Conservation (phyloP, 2,329 filamentous ascomycete species). For the Fusarium sp. region DNA sequence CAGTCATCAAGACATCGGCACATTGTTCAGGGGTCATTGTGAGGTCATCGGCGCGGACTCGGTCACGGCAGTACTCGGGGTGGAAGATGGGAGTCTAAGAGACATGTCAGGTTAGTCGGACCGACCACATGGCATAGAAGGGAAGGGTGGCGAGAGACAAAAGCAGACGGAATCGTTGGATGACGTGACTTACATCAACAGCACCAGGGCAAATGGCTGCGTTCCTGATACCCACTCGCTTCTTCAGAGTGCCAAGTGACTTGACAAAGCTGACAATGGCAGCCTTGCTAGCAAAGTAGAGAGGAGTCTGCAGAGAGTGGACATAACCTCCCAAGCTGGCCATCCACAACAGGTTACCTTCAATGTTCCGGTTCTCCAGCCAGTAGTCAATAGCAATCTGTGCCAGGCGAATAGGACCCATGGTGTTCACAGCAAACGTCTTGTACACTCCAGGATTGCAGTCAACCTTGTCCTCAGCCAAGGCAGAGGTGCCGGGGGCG, state of each 20-base stretch:
- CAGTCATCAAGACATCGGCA: conserved; percentile 1
- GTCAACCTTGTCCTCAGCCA: conserved; percentile 36
- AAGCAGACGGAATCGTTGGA: background rate
- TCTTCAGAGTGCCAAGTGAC: conserved; percentile 9
- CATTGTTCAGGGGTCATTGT: conserved; percentile 10
- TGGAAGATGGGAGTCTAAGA: conserved; percentile 23
- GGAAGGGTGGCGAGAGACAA: background rate
- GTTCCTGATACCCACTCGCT: conserved; percentile 15
- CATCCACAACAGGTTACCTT: conserved; percentile 43
- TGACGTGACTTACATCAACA: conserved; percentile 14
- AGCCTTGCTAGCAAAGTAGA: conserved; percentile 33
- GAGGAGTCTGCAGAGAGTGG: conserved; percentile 43
- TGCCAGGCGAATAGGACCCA: conserved; percentile 43
- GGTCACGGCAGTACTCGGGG: conserved; percentile 17
- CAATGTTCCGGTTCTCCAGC: conserved; percentile 33
- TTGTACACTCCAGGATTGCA: conserved; percentile 36
- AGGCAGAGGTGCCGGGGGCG: conserved; percentile 37
- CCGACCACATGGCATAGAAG: background rate
- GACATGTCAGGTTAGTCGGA: background rate
- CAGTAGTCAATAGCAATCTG: conserved; percentile 48
- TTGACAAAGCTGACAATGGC: conserved; percentile 27
- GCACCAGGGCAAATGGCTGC: conserved; percentile 20
- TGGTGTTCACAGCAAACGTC: conserved; percentile 43
- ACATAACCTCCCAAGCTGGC: conserved; percentile 47
- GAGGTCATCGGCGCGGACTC: conserved; percentile 7